Evolutionary conservation across 1,139 yeast species (phyloP), one percentile per base, ranked within the genome.

Genomic region (Chernovozyma aurita): DNA sequence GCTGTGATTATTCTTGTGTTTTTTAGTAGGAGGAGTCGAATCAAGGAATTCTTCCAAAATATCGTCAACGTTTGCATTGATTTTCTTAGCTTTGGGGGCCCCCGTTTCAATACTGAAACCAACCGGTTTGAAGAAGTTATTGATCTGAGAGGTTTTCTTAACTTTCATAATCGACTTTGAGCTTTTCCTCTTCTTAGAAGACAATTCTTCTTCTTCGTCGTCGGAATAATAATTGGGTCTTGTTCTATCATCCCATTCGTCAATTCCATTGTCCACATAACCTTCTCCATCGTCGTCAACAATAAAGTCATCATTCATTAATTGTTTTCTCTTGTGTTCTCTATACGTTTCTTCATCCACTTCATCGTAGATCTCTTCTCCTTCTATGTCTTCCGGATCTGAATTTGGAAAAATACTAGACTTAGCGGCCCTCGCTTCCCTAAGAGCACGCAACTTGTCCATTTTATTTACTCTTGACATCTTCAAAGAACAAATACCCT

Each of bases 211-310:
- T 3, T 47, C 57, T 1, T 52, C 62, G 2, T 59, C 70, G 35
- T 76, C 83, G 0, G 78, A 74, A 37, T 73, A 73, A 49, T 75
- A 75, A 28, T 67, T 57, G 12, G 73, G 69, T 36, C 78, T 63
- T 8, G 69, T 63, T 9, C 69, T 60, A 26, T 67, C 76, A 38
- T 80, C 88, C 95, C 95, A 85, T 44, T 87, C 95, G 49, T 90
- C 95, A 12, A 74, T 86, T 36, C 97, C 97, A 33, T 84, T 85
- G 50, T 92, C 97, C 2, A 86, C 90, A 52, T 92, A 92, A 0
- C 94, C 94, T 46, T 80, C 82, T 12, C 95, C 95, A 45, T 83
- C 80, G 55, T 92, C 97, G 53, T 88, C 97, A 2, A 87, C 95
- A 34, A 92, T 92, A 55, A 92, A 92, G 53, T 90, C 96, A 53